Base-by-base conservation (phyloP, 768 basidiomycete genomes). In the Mycena leptocephala region DNA sequence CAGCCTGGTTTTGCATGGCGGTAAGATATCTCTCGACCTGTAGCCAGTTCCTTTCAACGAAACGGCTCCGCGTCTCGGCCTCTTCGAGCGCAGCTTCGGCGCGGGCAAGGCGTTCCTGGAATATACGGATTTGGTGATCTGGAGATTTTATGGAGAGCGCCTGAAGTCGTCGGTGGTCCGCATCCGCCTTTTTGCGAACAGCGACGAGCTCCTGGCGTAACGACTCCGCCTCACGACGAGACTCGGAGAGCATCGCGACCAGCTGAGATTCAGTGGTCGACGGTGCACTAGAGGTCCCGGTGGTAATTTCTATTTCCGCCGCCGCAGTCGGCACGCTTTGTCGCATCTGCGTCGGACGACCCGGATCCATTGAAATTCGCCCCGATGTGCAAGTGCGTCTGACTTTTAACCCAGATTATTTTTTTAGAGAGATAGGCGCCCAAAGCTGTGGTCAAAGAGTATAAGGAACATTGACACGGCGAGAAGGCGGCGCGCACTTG, bases 11-110 rank as follows among this genome's bases (percentile, higher is more conserved):
- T 61, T 78, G 74, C 4, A 78, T 30, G 24, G 37, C 26, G 13
- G 58, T 22, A 16, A 78, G 63, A 37, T 78, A 69, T 10, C 56
- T 51, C 24, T 78, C 77, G 28, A 74, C 66, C 37, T 75, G 74
- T 1, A 72, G 33, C 77, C 77, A 78, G 43, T 78, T 65, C 24
- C 37, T 58, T 30, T 75, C 74, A 3, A 78, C 71, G 20, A 75
- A 28, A 5, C 77, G 64, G 28, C 74, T 67, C 37, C 67, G 63
- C 32, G 48, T n/a, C 55, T 75, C 74, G 5, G 77, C 77, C 14
- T 78, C 74, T 18, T 69, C 39, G 5, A 78, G 65, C 28, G 77
- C 77, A 22, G 74, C 74, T 24, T 78, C 77, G 28, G 77, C 71
- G 35, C 56, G 70, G 0, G 71, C 61, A n/a, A 78, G 61, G 30